Conservation (phyloP, 106 monocot species). For the Phalaenopsis aphrodite region DNA sequence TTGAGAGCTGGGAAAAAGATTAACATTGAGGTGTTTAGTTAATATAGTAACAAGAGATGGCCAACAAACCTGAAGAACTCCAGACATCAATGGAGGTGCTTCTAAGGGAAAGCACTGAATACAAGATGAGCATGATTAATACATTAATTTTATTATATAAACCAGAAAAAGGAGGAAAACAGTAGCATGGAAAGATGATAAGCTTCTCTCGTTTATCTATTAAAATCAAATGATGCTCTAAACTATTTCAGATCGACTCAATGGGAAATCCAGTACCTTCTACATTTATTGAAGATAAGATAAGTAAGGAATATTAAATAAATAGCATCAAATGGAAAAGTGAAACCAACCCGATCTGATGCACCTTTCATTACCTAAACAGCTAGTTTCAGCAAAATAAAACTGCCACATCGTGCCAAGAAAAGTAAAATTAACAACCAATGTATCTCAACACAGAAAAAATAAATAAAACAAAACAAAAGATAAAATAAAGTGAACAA, state of each 20-base stretch:
- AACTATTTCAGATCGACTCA: not conserved
- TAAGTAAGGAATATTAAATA: not conserved
- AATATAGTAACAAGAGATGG: constrained; percentile 9
- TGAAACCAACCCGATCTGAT: too few relatives aligned
- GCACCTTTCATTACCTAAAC: too few relatives aligned
- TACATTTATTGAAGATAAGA: not conserved
- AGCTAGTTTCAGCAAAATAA: too few relatives aligned
- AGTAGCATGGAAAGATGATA: not conserved
- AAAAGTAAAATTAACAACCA: too few relatives aligned
- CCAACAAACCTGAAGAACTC: constrained; percentile 71
- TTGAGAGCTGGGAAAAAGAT: not conserved
- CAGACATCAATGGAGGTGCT: constrained; percentile 63
- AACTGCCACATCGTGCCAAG: too few relatives aligned
- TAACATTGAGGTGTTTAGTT: not conserved
- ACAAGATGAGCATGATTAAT: constrained; percentile 11
- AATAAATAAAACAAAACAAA: too few relatives aligned
- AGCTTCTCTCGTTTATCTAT: not conserved
- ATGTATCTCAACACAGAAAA: too few relatives aligned
- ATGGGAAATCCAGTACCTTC: not conserved
- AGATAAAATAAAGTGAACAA: too few relatives aligned
- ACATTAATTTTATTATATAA: not conserved
- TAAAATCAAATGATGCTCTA: not conserved
- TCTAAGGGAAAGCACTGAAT: constrained; percentile 85
- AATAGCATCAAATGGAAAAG: too few relatives aligned
- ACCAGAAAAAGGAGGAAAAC: not conserved